These are phyloP conservation scores for Asterionellopsis glacialis DNA, from an alignment of 108 stramenopile species.

Conservation along the genomic window DNA sequence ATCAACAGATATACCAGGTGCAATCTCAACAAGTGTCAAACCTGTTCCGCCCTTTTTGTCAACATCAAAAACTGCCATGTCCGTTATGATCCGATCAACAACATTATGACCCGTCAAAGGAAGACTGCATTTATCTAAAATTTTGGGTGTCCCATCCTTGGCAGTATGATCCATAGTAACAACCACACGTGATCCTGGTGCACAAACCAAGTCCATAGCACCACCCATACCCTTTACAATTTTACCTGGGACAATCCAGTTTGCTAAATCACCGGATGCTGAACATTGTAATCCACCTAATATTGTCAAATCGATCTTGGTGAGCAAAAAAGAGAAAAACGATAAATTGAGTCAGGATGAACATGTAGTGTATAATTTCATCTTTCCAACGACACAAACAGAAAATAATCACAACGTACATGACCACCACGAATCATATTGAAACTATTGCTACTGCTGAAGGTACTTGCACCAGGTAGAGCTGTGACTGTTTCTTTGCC, in stretches of 20 bases:
- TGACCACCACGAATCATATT: conserved; percentile 92
- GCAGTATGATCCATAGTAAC: conserved; percentile 94
- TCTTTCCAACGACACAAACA: too few relatives aligned
- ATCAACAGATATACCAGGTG: conserved; percentile 62
- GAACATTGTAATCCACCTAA: conserved; percentile 89
- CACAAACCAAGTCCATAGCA: conserved; percentile 91
- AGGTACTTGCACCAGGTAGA: conserved; percentile 67
- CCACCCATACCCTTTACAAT: conserved; percentile 92
- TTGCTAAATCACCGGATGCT: conserved; percentile 85
- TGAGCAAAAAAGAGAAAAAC: too few relatives aligned
- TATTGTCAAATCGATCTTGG: conserved; percentile 91
- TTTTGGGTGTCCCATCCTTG: conserved; percentile 85
- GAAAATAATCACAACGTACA: too few relatives aligned
- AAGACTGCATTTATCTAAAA: conserved; percentile 75
- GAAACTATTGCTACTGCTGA: conserved; percentile 79
- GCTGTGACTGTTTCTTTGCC: conserved; percentile 91
- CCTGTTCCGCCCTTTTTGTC: conserved; percentile 57
- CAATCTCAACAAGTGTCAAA: conserved; percentile 69
- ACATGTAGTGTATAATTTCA: too few relatives aligned
- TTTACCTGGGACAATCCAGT: conserved; percentile 94
- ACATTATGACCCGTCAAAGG: conserved; percentile 87
- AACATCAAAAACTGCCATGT: conserved; percentile 87
- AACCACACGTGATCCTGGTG: conserved; percentile 75
- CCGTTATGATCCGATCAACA: conserved; percentile 91
- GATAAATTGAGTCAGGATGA: too few relatives aligned